These are phyloP conservation scores for Cryptosporidium sp. DNA, from an alignment of 169 alveolate species.

Conservation along the genomic window DNA sequence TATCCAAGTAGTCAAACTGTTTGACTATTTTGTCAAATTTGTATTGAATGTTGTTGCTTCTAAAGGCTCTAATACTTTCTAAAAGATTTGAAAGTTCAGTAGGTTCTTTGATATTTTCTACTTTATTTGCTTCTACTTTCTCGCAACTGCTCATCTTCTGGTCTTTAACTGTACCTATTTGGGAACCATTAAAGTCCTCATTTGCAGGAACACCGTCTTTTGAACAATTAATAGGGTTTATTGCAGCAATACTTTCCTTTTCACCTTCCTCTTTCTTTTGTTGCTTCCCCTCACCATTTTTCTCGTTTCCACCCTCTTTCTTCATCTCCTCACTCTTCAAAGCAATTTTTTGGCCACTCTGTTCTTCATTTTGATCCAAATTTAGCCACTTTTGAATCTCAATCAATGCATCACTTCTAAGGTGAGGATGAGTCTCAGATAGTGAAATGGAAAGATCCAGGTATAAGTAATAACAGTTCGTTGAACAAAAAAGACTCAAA, in stretches of 20 bases:
- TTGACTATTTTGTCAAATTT: slow-evolving; percentile 9
- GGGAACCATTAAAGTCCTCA: background rate
- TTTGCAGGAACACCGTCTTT: background rate
- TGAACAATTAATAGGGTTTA: background rate
- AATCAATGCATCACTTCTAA: slow-evolving; percentile 20
- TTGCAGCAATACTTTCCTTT: background rate
- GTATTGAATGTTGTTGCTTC: background rate
- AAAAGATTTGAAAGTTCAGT: slow-evolving; percentile 12
- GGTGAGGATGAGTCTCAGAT: slow-evolving; percentile 44
- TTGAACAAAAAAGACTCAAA: slow-evolving; percentile 54
- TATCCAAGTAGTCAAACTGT: slow-evolving; percentile 50
- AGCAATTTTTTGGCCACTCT: background rate
- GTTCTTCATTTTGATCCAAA: background rate
- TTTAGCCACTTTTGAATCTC: slow-evolving; percentile 43
- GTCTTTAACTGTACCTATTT: too few species aligned
- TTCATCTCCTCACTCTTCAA: background rate
- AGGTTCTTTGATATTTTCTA: background rate
- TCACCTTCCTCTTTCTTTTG: too few species aligned
- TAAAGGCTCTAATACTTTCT: background rate
- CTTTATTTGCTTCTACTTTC: background rate
- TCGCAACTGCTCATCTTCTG: background rate
- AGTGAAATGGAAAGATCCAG: slow-evolving; percentile 6
- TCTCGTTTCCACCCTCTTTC: too few species aligned
- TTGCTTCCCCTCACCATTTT: too few species aligned
- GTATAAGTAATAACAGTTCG: slow-evolving; percentile 38